Evolutionary conservation across 441 rosid species (phyloP), one percentile per base, ranked within the genome.

Genomic region (Manihot esculenta): DNA sequence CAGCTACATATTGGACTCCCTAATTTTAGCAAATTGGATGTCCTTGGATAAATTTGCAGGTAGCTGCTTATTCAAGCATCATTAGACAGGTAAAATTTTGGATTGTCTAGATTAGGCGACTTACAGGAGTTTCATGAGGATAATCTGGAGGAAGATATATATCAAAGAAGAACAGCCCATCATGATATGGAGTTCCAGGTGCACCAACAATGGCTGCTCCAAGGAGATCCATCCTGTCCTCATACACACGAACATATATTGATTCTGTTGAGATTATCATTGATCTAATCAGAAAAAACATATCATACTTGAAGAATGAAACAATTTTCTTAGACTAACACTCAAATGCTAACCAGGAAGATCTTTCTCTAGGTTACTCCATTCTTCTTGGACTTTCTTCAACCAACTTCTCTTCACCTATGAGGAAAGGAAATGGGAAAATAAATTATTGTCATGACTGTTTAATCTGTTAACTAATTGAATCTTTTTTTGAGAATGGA

Each of bases 101-200:
- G 53, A 59, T 59, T 45, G 56, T 47, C 70, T 45, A 30, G 38
- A 62, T 18, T 60, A 8, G 62, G 66, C 27, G 68, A 87, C 97
- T 87, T 79, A 94, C 97, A 56, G 99, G 99, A 42, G 99, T 96
- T 74, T 86, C 92, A 42, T 82, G 72, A 38, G 99, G 99, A 84
- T 89, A 94, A 55, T 89, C 93, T 8, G 93, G 84, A 20, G 96
- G 94, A 72, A 94, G 87, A 69, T 84, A 80, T 62, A 94, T 87
- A 81, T 92, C 97, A 45, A 92, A 94, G 69, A 94, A 90, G 90
- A 92, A 94, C 17, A 94, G 86, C 48, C 97, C 99, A 4, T 94
- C 88, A 3, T 89, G 94, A 78, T 92, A 94, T 18, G 97, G 99
- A 48, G 94, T 92, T 62, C 96, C 97, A 54, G 90, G 82, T 41